phyloP scores from a whole-genome alignment of 2,329 filamentous ascomycete species.

The Alternaria brassicicola region DNA sequence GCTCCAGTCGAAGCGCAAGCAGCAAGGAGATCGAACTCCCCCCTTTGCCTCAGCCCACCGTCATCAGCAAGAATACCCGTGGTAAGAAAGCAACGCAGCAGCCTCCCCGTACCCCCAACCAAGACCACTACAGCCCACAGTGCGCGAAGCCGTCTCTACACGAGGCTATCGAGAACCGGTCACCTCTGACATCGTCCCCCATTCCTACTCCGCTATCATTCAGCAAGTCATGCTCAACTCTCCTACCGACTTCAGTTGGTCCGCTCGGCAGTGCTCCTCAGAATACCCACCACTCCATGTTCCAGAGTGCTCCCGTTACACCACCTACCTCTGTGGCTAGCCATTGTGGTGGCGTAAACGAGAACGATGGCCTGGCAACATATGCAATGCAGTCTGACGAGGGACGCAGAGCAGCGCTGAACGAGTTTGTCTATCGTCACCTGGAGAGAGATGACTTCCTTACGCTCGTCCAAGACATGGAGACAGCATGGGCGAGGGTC shows the following conservation, averaged over 20 bases:
- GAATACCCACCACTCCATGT: constrained; percentile 5
- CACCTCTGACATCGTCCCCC: constrained; percentile 13
- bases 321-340: constrained; percentile 10
- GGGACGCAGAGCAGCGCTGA: constrained; percentile 51
- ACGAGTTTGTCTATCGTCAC: constrained; percentile 58
- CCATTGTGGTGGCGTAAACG: background rate
- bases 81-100: constrained; percentile 8
- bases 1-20: constrained; percentile 22
- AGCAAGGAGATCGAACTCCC: constrained; percentile 36
- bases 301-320: constrained; percentile 5
- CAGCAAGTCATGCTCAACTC: constrained; percentile 13
- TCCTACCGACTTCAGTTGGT: constrained; percentile 26
- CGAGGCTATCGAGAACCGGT: constrained; percentile 12
- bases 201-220: constrained; percentile 14
- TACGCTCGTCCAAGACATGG: constrained; percentile 58
- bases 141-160: constrained; percentile 3
- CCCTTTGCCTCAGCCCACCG: constrained; percentile 46
- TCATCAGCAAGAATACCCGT: constrained; percentile 20
- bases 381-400: constrained; percentile 52
- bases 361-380: constrained; percentile 22
- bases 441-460: constrained; percentile 58
- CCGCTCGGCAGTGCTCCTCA: constrained; percentile 14
- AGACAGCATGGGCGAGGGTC: constrained; percentile 53
- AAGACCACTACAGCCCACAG: constrained; percentile 1
- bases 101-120: constrained; percentile 11